These are phyloP conservation scores for Kodamaea lidongshanica DNA, from an alignment of 805 yeast species.

Conservation along the genomic window DNA sequence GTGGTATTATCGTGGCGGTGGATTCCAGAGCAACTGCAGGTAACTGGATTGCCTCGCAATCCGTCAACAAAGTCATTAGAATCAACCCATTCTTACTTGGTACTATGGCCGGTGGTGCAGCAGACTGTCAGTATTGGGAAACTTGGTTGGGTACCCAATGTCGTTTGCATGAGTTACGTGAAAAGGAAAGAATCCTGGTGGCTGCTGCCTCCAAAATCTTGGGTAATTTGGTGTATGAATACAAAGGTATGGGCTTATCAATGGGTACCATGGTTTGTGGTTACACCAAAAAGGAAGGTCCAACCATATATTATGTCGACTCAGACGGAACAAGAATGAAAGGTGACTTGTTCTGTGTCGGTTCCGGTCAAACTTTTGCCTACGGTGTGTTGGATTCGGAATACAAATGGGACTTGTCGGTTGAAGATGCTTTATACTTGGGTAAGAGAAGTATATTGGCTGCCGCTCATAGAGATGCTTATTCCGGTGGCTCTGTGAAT, in stretches of 20 bases:
- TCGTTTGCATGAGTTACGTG: constrained; percentile 87
- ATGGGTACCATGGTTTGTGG: constrained; percentile 99
- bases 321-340: constrained; percentile 93
- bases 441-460: constrained; percentile 96
- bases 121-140: constrained; percentile 99
- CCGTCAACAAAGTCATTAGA: constrained; percentile 94
- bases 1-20: constrained; percentile 93
- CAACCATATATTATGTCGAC: constrained; percentile 92
- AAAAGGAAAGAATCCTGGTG: constrained; percentile 90
- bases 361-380: constrained; percentile 98
- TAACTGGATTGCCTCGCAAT: constrained; percentile 95
- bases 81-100: constrained; percentile 93
- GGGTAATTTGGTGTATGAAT: constrained; percentile 81
- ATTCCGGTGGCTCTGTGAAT: constrained; percentile 93
- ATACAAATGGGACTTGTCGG: constrained; percentile 83
- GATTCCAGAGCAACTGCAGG: constrained; percentile 99
- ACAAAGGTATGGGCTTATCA: constrained; percentile 96
- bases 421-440: constrained; percentile 87
- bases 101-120: constrained; percentile 99
- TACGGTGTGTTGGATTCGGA: constrained; percentile 95
- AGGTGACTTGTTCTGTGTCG: constrained; percentile 95
- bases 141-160: constrained; percentile 98
- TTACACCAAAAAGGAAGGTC: constrained; percentile 90
- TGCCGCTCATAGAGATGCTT: constrained; percentile 98
- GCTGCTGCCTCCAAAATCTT: constrained; percentile 95